Percentiles rank a stretch among this genome's conserved stretches.
phyloP scores from a whole-genome alignment of 306 rosid species.

The Rubus idaeus region DNA sequence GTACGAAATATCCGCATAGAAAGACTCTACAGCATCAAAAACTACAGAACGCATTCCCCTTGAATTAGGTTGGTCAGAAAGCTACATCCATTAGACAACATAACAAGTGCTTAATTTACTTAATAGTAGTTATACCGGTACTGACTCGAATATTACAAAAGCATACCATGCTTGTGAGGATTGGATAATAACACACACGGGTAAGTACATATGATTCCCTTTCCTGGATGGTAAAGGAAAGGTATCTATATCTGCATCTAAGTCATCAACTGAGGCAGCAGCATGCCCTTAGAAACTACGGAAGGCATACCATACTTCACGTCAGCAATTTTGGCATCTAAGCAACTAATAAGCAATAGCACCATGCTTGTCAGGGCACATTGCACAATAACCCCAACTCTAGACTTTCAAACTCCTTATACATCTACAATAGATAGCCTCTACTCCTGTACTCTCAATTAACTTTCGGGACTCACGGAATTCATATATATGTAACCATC shows the following conservation, averaged over 20 bases:
- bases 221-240: neutral
- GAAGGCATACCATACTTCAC: neutral
- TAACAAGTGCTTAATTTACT: neutral
- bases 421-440: neutral
- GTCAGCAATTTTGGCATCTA: neutral
- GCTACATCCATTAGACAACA: neutral
- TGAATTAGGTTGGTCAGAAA: constrained; percentile 48
- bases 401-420: neutral
- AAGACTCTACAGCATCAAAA: constrained; percentile 48
- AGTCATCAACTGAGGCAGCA: neutral
- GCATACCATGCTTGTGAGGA: neutral
- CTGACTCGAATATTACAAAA: neutral
- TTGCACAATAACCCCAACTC: neutral
- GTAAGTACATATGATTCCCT: neutral
- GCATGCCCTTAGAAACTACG: neutral
- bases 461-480: neutral
- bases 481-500: neutral
- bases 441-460: neutral
- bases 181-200: neutral
- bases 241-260: neutral
- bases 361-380: neutral
- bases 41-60: constrained; percentile 50
- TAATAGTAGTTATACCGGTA: neutral
- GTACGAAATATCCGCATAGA: constrained; percentile 40
- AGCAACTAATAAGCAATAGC: no score